Percentiles rank a stretch among this genome's conserved stretches.
phyloP scores from a whole-genome alignment of 2,329 filamentous ascomycete genomes.

The Pseudovirgaria hyperparasitica region DNA sequence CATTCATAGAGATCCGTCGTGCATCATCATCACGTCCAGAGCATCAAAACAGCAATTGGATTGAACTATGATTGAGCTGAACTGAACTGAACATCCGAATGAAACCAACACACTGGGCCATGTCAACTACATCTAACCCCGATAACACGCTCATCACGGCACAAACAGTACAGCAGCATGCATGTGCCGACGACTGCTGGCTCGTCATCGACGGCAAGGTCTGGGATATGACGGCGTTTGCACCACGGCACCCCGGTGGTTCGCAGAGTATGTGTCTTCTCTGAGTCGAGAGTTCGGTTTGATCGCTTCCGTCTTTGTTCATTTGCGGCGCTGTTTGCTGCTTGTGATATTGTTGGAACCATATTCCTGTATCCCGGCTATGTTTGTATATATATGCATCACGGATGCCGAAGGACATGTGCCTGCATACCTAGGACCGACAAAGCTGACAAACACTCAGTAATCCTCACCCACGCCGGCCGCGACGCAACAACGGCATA shows the following conservation, averaged over 20 bases:
- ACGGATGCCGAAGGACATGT: too few species aligned
- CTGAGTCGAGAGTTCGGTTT: conserved; percentile 1
- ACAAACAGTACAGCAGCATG: not conserved
- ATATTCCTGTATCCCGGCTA: too few species aligned
- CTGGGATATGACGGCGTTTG: conserved; percentile 55
- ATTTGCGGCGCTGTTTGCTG: too few species aligned
- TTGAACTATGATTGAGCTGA: too few species aligned
- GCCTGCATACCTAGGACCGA: not conserved
- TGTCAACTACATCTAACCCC: not conserved
- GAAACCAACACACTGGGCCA: too few species aligned
- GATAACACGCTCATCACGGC: not conserved
- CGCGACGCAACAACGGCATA: conserved; percentile 35
- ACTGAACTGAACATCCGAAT: too few species aligned
- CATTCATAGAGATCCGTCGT: too few species aligned
- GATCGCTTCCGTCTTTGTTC: not conserved
- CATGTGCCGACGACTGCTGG: conserved; percentile 45
- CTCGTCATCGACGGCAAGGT: conserved; percentile 55
- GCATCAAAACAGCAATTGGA: too few species aligned
- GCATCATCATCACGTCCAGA: too few species aligned
- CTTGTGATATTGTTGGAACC: too few species aligned
- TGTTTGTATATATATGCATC: too few species aligned
- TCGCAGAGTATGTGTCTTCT: conserved; percentile 29
- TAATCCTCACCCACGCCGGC: conserved; percentile 15
- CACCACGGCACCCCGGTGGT: conserved; percentile 50
- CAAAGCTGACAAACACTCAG: not conserved